Percentiles rank a stretch among this genome's conserved stretches.
Evolutionary conservation across 2,329 filamentous ascomycete genomes (phyloP).

Genomic region (Cercospora sp.): DNA sequence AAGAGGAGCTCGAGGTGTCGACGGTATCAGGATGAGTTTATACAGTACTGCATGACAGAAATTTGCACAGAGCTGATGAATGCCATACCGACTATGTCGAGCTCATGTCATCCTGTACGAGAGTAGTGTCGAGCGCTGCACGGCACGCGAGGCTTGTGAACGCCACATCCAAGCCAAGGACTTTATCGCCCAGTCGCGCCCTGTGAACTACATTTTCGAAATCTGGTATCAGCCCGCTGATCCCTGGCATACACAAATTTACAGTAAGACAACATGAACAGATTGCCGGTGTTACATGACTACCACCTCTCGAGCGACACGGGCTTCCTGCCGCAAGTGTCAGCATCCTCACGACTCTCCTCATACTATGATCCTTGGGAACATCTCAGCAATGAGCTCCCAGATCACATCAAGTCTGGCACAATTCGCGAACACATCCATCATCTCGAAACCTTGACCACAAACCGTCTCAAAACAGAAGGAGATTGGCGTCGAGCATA

Average conservation of each 20-base stretch:
- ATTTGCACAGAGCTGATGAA: not conserved
- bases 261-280: not conserved
- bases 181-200: not conserved
- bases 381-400: not conserved
- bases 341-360: not conserved
- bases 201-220: not conserved
- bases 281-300: not conserved
- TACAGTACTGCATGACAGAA: not conserved
- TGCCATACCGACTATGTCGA: not conserved
- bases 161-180: not conserved
- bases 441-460: not conserved
- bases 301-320: not conserved
- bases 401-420: not conserved
- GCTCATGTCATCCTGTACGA: not conserved
- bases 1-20: slow-evolving; percentile 35
- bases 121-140: not conserved
- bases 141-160: not conserved
- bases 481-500: not conserved
- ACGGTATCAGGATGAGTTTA: slow-evolving; percentile 37
- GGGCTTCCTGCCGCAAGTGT: not conserved
- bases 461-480: not conserved
- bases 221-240: not conserved
- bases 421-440: not conserved
- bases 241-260: not conserved
- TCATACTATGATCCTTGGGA: not conserved